These are phyloP conservation scores for Schizosaccharomyces osmophilus DNA, from an alignment of 805 yeast species.

Conservation along the genomic window DNA sequence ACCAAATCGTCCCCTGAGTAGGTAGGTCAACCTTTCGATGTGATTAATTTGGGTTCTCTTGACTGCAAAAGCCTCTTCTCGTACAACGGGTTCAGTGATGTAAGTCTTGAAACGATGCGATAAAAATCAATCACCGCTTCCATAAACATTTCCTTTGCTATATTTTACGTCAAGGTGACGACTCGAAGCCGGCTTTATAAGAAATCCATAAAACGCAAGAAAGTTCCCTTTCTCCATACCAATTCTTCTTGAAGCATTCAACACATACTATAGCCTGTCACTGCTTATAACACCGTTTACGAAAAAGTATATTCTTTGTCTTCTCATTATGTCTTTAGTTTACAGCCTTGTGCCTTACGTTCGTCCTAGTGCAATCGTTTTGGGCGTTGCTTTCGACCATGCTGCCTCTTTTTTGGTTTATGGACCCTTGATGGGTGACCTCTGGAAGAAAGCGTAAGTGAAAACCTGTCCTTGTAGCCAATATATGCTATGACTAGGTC, in stretches of 20 bases:
- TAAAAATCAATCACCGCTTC: no score
- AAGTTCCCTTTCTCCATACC: not conserved
- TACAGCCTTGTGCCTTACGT: not conserved
- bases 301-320: not conserved
- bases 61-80: no score
- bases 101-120: no score
- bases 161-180: not conserved
- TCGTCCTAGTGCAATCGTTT: constrained; percentile 12
- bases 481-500: no score
- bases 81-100: no score
- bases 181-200: not conserved
- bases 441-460: constrained; percentile 5
- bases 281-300: not conserved
- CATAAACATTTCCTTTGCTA: no score
- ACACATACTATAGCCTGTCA: not conserved
- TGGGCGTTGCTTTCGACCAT: constrained; percentile 16
- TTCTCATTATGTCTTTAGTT: not conserved
- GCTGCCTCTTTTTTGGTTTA: constrained; percentile 13
- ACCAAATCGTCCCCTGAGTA: no score
- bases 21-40: no score
- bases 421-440: constrained; percentile 15
- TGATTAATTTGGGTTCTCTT: no score
- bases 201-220: not conserved
- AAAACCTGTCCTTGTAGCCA: no score
- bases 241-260: not conserved